Percentiles rank a stretch among this genome's conserved stretches.
Conservation (phyloP, 352 stramenopile genomes). For the Pilasporangium apinafurcum region DNA sequence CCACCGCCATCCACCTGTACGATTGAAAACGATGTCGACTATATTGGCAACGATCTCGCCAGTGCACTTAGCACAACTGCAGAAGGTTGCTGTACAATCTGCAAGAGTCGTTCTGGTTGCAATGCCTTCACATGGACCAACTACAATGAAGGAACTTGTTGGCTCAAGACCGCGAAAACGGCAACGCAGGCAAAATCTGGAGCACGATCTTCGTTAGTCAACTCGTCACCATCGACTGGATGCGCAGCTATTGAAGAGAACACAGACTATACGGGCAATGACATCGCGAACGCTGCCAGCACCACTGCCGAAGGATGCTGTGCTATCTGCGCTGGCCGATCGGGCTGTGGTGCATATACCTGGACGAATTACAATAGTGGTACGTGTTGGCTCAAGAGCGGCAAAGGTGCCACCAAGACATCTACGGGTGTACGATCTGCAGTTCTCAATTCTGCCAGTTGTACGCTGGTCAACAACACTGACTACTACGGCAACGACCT, state of each 20-base stretch:
- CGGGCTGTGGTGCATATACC: constrained; percentile 15
- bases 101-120: constrained; percentile 11
- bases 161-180: constrained; percentile 44
- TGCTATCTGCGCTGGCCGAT: constrained; percentile 3
- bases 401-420: constrained; percentile 4
- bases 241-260: constrained; percentile 7
- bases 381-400: constrained; percentile 21
- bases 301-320: constrained; percentile 12
- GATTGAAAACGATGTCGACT: constrained; percentile 20
- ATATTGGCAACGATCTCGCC: constrained; percentile 8
- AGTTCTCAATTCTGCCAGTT: constrained; percentile 3
- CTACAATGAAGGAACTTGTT: constrained; percentile 41
- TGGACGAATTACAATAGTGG: constrained; percentile 19
- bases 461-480: constrained; percentile 5
- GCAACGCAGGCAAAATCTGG: neutral
- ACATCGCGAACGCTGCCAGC: constrained; percentile 6
- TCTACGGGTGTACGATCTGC: constrained; percentile 1
- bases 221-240: neutral
- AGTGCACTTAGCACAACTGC: neutral
- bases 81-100: constrained; percentile 9
- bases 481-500: constrained; percentile 22
- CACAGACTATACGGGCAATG: constrained; percentile 19
- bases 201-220: constrained; percentile 4
- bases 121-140: constrained; percentile 39
- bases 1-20: constrained; percentile 11